Base-by-base conservation (phyloP, 768 basidiomycete genomes). In the Termitomyces eurrhizus region DNA sequence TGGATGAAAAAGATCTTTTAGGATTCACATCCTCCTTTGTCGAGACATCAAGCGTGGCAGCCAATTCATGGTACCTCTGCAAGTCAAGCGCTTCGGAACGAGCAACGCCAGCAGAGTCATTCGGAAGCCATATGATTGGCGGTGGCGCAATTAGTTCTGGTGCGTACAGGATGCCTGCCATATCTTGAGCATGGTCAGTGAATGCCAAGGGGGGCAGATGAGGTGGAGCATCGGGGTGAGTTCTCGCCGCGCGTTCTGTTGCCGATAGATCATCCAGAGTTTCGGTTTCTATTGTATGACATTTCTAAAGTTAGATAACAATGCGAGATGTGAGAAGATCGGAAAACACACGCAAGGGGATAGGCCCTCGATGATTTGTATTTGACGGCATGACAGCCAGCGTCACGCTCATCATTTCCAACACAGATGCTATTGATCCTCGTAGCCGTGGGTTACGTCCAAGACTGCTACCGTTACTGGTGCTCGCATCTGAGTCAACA, bases 121-220 rank as follows among this genome's bases (percentile, higher is more conserved):
- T 87, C 1, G 89, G 89, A n/a, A 93, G 77, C 92, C 92, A 93
- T 54, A 94, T 89, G 61, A 89, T 85, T 1, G 90, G 91, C 21
- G 82, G 76, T 18, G 90, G 89, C 13, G 89, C 89, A 63, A 90
- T 81, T 44, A 93, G 78, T 70, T 91, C 91, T 1, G 91, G 89
- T 4, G 92, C 89, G 68, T 93, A 94, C 42, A 94, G 74, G 58
- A 93, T 85, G 16, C 86, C 85, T 7, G 83, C 81, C 82, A 89
- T 87, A 66, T 90, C 87, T 67, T 89, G 86, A 14, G 88, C 86
- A 64, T 90, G 89, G 70, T 90, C 89, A 1, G 83, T 79, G 66
- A 92, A 90, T 6, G 88, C 76, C 29, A 90, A 70, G 11, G 84
- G 80, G 11, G 89, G 89, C 3, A 89, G 79, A 64, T 81, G 88